Evolutionary conservation across 306 rosid genomes (phyloP), one percentile per base, ranked within the genome.

Genomic region (Herpetospermum pedunculosum): DNA sequence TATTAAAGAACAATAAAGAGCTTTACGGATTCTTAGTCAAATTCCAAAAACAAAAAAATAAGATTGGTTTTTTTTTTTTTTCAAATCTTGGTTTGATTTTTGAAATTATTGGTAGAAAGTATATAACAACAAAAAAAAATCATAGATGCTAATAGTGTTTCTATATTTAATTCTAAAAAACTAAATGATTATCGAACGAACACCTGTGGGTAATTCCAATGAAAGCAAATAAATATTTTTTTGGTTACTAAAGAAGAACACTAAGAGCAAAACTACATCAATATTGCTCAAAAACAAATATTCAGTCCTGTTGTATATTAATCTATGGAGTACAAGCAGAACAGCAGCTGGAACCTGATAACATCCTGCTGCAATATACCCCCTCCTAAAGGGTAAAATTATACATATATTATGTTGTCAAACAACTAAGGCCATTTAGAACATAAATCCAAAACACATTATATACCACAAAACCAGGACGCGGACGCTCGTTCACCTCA

Each of bases 391-490:
- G 71, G 10, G 5, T 64, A 38, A 64, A 64, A 64, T 64, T 64
- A 21, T 37, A 10, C 7, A 28, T 29, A 28, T 57, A 26, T 53
- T 53, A 6, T 60, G 70, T 62, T 34, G 48, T 37, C 29, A 37
- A 63, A 37, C 48, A 19, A 64, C 71, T 21, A 64, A 19, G 37
- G 26, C 70, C 70, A 35, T 63, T 35, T 19, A 35, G 47, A 64
- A 64, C 70, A 64, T 64, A 38, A 37, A 37, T 12, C 11, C 48
- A 19, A 35, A 64, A 19, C 71, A 37, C 28, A 16, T 34, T 34
- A 62, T 62, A 64, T 40, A 67, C 52, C 73, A 43, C 53, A 67
- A 67, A 43, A 6, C 37, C 34, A 67, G 37, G 37, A 65, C 72
- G 21, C 40, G 26, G 50, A 41, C 30, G 16, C 30, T 65, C 18